phyloP scores from a whole-genome alignment of 2,329 filamentous ascomycete species.

The Plectosphaerella cucumerina region DNA sequence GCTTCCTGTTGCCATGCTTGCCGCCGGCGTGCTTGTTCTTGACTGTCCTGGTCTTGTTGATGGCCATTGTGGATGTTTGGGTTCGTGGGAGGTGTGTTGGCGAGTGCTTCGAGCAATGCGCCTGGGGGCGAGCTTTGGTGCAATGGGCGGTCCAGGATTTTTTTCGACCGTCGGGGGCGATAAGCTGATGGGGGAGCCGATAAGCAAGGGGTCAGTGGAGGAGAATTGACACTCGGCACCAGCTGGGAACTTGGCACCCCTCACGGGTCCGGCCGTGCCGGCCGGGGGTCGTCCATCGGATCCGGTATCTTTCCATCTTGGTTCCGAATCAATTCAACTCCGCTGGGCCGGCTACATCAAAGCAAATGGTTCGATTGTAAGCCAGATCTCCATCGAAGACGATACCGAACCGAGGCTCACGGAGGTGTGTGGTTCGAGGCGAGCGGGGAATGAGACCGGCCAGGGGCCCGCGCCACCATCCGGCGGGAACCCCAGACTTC shows the following conservation, averaged over 20 bases:
- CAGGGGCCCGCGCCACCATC: neutral
- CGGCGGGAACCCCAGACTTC: constrained; percentile 1
- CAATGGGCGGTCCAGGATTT: constrained; percentile 11
- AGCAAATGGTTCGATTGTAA: no score
- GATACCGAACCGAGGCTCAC: neutral
- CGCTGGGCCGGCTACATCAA: no score
- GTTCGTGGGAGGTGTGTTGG: neutral
- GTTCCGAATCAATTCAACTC: no score
- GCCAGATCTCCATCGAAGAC: no score
- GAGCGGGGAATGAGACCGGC: constrained; percentile 1
- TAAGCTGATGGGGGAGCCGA: constrained; percentile 12
- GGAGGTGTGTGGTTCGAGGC: neutral
- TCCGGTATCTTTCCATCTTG: no score
- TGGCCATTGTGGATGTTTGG: constrained; percentile 43
- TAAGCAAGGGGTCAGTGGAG: no score
- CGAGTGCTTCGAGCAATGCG: no score
- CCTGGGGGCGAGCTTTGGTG: neutral
- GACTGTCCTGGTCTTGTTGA: constrained; percentile 52
- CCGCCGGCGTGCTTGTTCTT: constrained; percentile 61
- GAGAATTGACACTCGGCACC: no score
- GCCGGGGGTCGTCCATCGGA: no score
- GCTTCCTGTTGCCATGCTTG: constrained; percentile 29
- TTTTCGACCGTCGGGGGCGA: constrained; percentile 12
- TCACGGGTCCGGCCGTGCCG: no score
- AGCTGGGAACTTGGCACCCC: neutral